Evolutionary conservation across 192 early-diverging fungal genomes (phyloP).

Genomic region (Phlyctochytrium planicorne): DNA sequence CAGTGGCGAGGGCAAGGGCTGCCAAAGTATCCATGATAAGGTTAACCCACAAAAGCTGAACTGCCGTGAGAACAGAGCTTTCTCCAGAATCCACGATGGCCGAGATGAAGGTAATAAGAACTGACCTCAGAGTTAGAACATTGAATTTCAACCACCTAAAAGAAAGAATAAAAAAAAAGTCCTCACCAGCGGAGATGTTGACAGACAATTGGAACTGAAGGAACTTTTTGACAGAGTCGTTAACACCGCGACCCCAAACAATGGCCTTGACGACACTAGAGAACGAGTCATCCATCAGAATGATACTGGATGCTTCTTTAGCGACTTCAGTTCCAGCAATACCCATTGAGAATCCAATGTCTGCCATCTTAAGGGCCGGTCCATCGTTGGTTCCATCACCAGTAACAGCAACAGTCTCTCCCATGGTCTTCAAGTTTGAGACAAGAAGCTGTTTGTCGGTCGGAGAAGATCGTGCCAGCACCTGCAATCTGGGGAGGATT

Average conservation of each 20-base stretch:
- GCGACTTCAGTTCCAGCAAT: conserved; percentile 93
- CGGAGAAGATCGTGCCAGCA: conserved; percentile 85
- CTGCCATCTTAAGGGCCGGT: conserved; percentile 84
- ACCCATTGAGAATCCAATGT: conserved; percentile 94
- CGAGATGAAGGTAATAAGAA: conserved; percentile 38
- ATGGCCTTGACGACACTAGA: conserved; percentile 90
- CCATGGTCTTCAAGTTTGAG: conserved; percentile 60
- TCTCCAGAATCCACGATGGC: conserved; percentile 54
- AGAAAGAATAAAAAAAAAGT: no score
- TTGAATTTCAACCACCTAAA: no score
- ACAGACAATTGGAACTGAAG: conserved; percentile 96
- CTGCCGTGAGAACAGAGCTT: conserved; percentile 78
- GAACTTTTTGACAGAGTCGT: conserved; percentile 95
- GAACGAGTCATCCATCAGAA: conserved; percentile 93
- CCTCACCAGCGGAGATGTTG: conserved; percentile 55
- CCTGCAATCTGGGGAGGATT: conserved; percentile 54
- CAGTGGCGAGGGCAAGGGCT: conserved; percentile 89
- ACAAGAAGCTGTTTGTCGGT: conserved; percentile 89
- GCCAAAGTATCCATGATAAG: conserved; percentile 94
- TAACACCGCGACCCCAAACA: conserved; percentile 92
- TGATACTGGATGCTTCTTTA: conserved; percentile 92
- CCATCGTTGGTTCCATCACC: conserved; percentile 98
- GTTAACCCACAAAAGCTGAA: conserved; percentile 94
- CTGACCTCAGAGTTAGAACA: conserved; percentile 11
- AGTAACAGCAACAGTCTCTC: conserved; percentile 93